Evolutionary conservation across 257 asterid genomes (phyloP).

Genomic region (Phtheirospermum japonicum): DNA sequence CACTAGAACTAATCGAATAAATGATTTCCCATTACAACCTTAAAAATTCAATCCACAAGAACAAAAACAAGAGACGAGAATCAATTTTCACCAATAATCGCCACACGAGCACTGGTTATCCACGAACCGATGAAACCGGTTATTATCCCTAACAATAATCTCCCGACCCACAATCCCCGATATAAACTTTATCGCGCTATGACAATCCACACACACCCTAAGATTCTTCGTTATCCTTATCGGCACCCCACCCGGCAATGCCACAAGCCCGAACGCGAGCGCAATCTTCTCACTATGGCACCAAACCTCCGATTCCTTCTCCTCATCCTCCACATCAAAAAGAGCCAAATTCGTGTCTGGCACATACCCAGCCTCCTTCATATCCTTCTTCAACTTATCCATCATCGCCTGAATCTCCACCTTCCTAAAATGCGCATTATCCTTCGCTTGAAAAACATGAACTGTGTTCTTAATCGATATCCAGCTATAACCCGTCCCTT

Average conservation of each 20-base stretch:
- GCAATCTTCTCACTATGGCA: constrained; percentile 86
- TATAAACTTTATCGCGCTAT: constrained; percentile 77
- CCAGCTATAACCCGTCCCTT: constrained; percentile 85
- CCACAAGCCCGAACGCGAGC: constrained; percentile 76
- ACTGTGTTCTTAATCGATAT: constrained; percentile 54
- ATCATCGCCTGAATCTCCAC: constrained; percentile 68
- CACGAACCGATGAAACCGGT: constrained; percentile 64
- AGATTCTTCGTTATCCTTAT: constrained; percentile 80
- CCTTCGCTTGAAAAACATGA: constrained; percentile 87
- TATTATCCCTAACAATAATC: constrained; percentile 75
- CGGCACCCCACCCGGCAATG: constrained; percentile 67
- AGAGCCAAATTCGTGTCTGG: constrained; percentile 62
- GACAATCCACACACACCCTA: constrained; percentile 88
- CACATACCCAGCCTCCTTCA: constrained; percentile 74
- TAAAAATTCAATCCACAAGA: too few species aligned
- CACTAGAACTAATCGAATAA: too few species aligned
- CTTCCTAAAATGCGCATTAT: constrained; percentile 52
- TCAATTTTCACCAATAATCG: constrained; percentile 64
- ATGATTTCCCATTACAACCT: too few species aligned
- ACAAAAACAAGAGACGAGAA: too few species aligned
- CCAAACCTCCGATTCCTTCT: constrained; percentile 86
- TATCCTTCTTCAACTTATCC: constrained; percentile 47
- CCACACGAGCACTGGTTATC: constrained; percentile 69
- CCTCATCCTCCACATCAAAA: constrained; percentile 81
- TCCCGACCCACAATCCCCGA: constrained; percentile 66